A percentile compares a stretch with the other conserved stretches of the same genome.
Conservation (phyloP, 441 rosid species). For the Mallotus japonicus region DNA sequence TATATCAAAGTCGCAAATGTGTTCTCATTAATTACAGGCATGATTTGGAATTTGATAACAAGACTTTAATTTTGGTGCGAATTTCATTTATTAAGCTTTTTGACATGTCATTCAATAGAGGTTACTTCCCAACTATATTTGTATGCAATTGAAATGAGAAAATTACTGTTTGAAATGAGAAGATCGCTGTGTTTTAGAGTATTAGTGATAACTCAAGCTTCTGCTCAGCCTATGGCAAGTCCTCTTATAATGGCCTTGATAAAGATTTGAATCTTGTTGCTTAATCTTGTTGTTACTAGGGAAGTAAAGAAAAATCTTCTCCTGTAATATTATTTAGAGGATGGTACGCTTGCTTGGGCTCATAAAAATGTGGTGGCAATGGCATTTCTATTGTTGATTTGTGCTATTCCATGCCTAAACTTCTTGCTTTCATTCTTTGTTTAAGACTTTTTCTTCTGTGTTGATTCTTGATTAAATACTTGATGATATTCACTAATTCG, state of each 20-base stretch:
- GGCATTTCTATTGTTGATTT: not conserved
- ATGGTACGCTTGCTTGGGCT: not conserved
- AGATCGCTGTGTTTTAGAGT: too few species aligned
- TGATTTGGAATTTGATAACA: not conserved
- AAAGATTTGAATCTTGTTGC: not conserved
- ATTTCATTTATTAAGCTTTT: not conserved
- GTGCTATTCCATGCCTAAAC: too few species aligned
- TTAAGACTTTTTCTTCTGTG: not conserved
- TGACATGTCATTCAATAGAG: not conserved
- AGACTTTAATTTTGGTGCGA: not conserved
- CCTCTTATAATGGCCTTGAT: not conserved
- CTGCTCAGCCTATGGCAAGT: not conserved
- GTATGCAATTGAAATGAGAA: not conserved
- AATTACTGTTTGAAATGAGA: too few species aligned
- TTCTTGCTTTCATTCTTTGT: not conserved
- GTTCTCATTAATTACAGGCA: too few species aligned
- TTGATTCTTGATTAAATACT: not conserved
- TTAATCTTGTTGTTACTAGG: too few species aligned
- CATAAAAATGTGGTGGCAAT: not conserved
- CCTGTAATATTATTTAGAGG: not conserved
- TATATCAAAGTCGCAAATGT: not conserved
- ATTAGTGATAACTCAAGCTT: too few species aligned
- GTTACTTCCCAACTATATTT: not conserved
- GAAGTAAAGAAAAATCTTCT: too few species aligned
- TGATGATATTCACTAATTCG: constrained; percentile 5